Evolutionary conservation across 352 stramenopile species (phyloP).

Genomic region (Phytophthora lateralis): DNA sequence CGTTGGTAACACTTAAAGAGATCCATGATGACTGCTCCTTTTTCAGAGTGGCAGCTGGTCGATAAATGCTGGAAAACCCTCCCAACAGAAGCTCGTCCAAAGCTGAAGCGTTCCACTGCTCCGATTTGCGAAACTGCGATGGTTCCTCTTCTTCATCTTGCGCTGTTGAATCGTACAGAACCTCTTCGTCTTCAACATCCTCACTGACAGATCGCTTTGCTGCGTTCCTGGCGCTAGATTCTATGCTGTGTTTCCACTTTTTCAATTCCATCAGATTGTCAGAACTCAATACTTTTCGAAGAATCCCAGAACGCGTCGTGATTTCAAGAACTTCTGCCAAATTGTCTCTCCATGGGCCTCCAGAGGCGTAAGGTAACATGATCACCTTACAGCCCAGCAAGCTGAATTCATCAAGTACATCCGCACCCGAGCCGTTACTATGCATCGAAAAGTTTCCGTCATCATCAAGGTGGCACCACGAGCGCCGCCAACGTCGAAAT

Average conservation of each 20-base stretch:
- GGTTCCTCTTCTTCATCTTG: constrained; percentile 29
- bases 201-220: constrained; percentile 37
- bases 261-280: constrained; percentile 62
- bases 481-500: constrained; percentile 83
- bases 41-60: constrained; percentile 47
- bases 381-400: constrained; percentile 72
- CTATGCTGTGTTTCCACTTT: constrained; percentile 76
- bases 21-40: constrained; percentile 71
- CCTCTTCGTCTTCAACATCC: constrained; percentile 41
- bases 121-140: constrained; percentile 6
- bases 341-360: constrained; percentile 50
- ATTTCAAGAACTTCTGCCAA: constrained; percentile 63
- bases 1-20: constrained; percentile 67
- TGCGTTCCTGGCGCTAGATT: constrained; percentile 52
- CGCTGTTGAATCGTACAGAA: constrained; percentile 29
- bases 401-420: constrained; percentile 72
- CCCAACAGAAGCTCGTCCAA: constrained; percentile 65
- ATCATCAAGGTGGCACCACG: constrained; percentile 81
- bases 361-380: constrained; percentile 52
- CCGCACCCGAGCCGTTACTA: constrained; percentile 66
- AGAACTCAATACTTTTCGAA: constrained; percentile 73
- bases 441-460: constrained; percentile 74
- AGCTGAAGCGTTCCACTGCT: constrained; percentile 29
- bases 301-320: constrained; percentile 43
- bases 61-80: constrained; percentile 79